A percentile compares a stretch with the other conserved stretches of the same genome.
Conservation (phyloP, 768 basidiomycete species). For the Pulveroboletus sp. region DNA sequence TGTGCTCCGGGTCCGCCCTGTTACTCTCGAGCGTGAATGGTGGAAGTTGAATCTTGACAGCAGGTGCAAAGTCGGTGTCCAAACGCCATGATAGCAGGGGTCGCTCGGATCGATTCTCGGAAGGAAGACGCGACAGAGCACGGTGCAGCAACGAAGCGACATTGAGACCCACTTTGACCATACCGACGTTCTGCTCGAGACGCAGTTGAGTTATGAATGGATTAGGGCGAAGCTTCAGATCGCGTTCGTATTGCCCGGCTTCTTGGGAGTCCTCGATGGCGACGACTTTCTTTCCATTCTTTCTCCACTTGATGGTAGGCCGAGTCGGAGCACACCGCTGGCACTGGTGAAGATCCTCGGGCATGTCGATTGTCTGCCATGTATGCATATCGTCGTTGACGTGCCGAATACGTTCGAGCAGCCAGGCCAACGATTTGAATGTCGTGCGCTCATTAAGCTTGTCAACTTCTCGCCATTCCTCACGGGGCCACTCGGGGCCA, state of each 20-base stretch:
- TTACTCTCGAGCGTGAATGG: slow-evolving; percentile 77
- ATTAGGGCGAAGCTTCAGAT: slow-evolving; percentile 79
- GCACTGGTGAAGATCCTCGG: slow-evolving; percentile 52
- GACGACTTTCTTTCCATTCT: slow-evolving; percentile 50
- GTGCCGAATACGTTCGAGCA: slow-evolving; percentile 77
- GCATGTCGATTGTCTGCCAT: slow-evolving; percentile 61
- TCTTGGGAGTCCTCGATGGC: slow-evolving; percentile 82
- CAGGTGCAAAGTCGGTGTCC: slow-evolving; percentile 70
- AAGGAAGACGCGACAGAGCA: slow-evolving; percentile 75
- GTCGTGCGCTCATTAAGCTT: slow-evolving; percentile 79
- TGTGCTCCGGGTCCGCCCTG: slow-evolving; percentile 61
- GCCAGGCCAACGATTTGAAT: slow-evolving; percentile 82
- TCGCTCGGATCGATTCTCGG: slow-evolving; percentile 42
- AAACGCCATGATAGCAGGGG: slow-evolving; percentile 73
- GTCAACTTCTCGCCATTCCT: slow-evolving; percentile 76
- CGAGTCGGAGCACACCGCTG: slow-evolving; percentile 77
- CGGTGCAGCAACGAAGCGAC: slow-evolving; percentile 84
- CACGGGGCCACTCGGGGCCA: slow-evolving; percentile 74
- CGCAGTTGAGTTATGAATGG: slow-evolving; percentile 85
- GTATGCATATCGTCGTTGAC: slow-evolving; percentile 58
- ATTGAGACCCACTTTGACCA: slow-evolving; percentile 83
- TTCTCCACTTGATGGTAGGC: slow-evolving; percentile 75
- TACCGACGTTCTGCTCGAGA: slow-evolving; percentile 58
- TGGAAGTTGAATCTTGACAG: slow-evolving; percentile 52
- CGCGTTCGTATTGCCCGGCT: slow-evolving; percentile 86